phyloP scores from a whole-genome alignment of 768 basidiomycete genomes.

The Pulveroboletus sp. region DNA sequence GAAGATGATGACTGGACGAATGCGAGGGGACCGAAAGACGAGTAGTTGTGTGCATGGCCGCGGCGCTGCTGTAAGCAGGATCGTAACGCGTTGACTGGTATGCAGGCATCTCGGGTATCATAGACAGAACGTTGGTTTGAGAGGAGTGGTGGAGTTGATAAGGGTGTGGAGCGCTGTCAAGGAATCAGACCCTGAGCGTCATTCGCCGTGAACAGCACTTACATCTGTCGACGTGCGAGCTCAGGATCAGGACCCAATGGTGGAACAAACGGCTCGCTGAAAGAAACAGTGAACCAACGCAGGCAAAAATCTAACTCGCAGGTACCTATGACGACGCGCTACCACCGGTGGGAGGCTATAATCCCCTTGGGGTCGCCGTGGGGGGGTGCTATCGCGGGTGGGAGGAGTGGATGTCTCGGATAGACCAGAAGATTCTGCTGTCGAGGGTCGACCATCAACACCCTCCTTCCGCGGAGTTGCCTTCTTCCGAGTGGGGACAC shows the following conservation, averaged over 20 bases:
- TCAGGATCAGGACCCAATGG: constrained; percentile 45
- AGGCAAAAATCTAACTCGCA: not conserved
- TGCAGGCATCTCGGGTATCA: constrained; percentile 56
- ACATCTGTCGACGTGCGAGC: constrained; percentile 44
- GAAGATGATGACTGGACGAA: constrained; percentile 31
- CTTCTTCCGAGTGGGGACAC: constrained; percentile 69
- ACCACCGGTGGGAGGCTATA: constrained; percentile 35
- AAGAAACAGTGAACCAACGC: constrained; percentile 6
- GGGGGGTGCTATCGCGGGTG: constrained; percentile 62
- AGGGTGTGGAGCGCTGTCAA: constrained; percentile 39
- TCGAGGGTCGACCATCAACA: constrained; percentile 62
- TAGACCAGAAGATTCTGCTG: constrained; percentile 68
- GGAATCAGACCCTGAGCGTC: constrained; percentile 12
- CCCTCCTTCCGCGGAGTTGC: constrained; percentile 53
- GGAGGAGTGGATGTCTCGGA: constrained; percentile 73
- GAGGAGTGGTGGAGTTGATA: constrained; percentile 43
- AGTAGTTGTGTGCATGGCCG: constrained; percentile 30
- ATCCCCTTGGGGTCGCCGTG: constrained; percentile 46
- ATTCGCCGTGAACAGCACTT: constrained; percentile 21
- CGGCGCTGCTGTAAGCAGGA: constrained; percentile 39
- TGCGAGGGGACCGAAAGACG: constrained; percentile 37
- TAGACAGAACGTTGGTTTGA: constrained; percentile 44
- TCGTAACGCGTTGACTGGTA: constrained; percentile 56
- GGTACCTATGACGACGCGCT: constrained; percentile 41
- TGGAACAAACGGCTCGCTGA: constrained; percentile 45